A percentile compares a stretch with the other conserved stretches of the same genome.
Conservation (phyloP, 441 rosid genomes). For the Croton laevigatus region DNA sequence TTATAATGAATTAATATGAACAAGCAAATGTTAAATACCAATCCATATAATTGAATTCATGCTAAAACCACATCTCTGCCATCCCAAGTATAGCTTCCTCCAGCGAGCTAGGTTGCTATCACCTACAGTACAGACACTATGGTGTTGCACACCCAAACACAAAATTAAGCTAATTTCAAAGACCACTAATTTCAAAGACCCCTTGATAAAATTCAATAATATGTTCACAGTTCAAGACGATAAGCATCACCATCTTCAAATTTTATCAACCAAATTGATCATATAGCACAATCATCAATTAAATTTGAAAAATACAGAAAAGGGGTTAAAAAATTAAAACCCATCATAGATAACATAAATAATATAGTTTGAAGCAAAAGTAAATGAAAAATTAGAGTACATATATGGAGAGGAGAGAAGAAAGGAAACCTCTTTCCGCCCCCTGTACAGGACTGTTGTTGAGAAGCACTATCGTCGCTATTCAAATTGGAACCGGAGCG, state of each 20-base stretch:
- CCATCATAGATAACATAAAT: neutral
- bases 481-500: conserved; percentile 76
- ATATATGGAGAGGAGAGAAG: neutral
- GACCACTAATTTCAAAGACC: neutral
- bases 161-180: neutral
- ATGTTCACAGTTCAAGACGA: neutral
- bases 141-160: no score
- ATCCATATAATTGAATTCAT: neutral
- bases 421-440: conserved; percentile 76
- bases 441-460: conserved; percentile 87
- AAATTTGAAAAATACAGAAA: neutral
- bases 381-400: neutral
- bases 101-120: neutral
- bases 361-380: no score
- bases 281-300: neutral
- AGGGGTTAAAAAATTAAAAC: neutral
- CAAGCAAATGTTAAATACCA: neutral
- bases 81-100: neutral
- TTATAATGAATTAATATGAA: neutral
- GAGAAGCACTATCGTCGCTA: conserved; percentile 87
- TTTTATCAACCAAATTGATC: neutral
- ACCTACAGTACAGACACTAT: neutral
- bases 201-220: neutral
- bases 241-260: neutral
- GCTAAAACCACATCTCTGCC: neutral